Evolutionary conservation across 495 filamentous ascomycete genomes (phyloP).

Genomic region (Neurospora sp.): DNA sequence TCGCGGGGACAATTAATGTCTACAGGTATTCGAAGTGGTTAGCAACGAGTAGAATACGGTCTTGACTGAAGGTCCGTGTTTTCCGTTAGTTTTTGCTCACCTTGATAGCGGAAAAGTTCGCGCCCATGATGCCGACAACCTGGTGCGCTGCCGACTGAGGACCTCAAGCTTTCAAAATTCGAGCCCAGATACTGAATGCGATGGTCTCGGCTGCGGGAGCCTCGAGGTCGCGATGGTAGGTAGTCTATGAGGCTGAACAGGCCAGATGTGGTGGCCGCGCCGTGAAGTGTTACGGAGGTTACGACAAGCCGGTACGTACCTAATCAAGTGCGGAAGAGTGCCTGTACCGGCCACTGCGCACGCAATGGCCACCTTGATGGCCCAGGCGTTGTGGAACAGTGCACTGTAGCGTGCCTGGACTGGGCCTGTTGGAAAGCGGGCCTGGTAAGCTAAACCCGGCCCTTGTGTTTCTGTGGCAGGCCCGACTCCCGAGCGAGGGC

Average conservation of each 20-base stretch:
- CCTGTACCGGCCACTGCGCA: background rate
- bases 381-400: background rate
- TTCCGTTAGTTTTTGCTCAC: constrained; percentile 21
- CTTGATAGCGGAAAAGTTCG: constrained; percentile 36
- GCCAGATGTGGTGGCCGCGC: background rate
- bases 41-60: background rate
- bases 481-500: background rate
- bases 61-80: background rate
- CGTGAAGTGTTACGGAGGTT: background rate
- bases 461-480: background rate
- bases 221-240: background rate
- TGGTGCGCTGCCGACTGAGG: background rate
- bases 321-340: background rate
- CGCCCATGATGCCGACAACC: constrained; percentile 21
- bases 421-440: background rate
- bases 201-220: background rate
- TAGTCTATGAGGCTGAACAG: background rate
- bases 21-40: constrained; percentile 21
- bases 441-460: background rate
- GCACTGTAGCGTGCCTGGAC: background rate
- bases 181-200: background rate
- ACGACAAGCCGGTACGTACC: background rate
- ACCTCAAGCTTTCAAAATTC: background rate
- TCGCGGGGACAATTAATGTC: constrained; percentile 69
- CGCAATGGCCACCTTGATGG: background rate